Evolutionary conservation across 2,329 filamentous ascomycete genomes (phyloP), one percentile per base, ranked within the genome.

Genomic region (Harringtonia aguacate): DNA sequence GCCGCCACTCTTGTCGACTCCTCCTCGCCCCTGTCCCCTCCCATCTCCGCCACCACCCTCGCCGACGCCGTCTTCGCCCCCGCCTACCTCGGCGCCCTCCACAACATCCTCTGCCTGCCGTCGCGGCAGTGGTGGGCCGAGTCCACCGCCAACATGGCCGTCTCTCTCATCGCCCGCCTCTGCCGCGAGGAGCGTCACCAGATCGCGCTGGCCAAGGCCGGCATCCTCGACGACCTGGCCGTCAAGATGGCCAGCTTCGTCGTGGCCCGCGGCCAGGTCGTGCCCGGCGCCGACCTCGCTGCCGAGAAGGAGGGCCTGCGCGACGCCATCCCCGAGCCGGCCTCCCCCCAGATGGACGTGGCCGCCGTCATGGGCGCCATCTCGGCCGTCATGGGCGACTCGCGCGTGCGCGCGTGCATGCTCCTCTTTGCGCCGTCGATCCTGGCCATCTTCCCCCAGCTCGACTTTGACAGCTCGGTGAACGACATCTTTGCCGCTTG

Each of bases 161-260:
- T 79, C 31, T 67, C 58, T 49, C 61, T 82, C 39, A 70, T 83
- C 55, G 67, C 62, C 47, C 64, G 60, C 29, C 60, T 80, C n/a
- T 92, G 86, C 56, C 71, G 68, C 17, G 77, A 83, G 48, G 80
- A 88, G 47, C 65, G 65, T 12, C 79, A 92, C 49, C 86, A 85
- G 60, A 74, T 77, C 48, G 66, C 74, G n/a, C 65, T 97, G 44
- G 76, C 85, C 12, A 80, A 81, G 31, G 72, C 70, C 12, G 85
- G 86, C 7, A 72, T 94, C 22, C 67, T 97, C 29, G 86, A 95
- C 61, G 76, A 82, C 13, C 70, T 97, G 24, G 83, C 86, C 22
- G 73, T 78, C 6, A 81, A 81, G 52, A 64, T 97, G 46, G 86
- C 77, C 42, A 79, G 73, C 45, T 83, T 85, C 55, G 76, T 83